Evolutionary conservation across 352 stramenopile species (phyloP).

Genomic region (Globisporangium recalcitrans): DNA sequence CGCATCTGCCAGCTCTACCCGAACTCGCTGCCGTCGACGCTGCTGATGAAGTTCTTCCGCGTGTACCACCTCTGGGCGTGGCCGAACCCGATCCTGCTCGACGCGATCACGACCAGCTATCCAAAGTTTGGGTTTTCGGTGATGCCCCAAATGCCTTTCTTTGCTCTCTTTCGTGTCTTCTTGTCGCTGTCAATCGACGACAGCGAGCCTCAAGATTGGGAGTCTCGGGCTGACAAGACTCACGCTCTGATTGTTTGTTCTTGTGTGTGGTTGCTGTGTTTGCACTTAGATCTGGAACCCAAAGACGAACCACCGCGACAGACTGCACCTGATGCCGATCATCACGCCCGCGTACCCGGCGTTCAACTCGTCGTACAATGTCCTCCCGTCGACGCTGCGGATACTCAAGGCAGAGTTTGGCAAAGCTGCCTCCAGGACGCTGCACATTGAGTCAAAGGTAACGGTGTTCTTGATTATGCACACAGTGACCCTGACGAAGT

Average conservation of each 20-base stretch:
- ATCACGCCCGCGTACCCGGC: constrained; percentile 97
- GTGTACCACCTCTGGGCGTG: constrained; percentile 95
- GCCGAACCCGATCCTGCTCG: constrained; percentile 92
- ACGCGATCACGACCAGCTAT: constrained; percentile 37
- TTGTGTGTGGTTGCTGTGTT: constrained; percentile 6
- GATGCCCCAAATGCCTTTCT: constrained; percentile 18
- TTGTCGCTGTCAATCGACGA: too few species aligned
- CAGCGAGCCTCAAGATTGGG: too few species aligned
- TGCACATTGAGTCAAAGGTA: constrained; percentile 85
- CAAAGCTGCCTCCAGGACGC: constrained; percentile 47
- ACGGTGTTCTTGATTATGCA: neutral
- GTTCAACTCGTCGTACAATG: constrained; percentile 98
- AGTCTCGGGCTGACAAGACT: neutral
- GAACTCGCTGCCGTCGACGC: constrained; percentile 70
- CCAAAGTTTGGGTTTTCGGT: constrained; percentile 58
- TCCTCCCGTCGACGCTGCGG: constrained; percentile 87
- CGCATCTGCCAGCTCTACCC: constrained; percentile 92
- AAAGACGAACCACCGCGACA: constrained; percentile 76
- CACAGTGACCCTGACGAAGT: neutral
- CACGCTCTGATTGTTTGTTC: neutral
- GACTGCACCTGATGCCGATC: constrained; percentile 96
- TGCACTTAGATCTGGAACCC: constrained; percentile 84
- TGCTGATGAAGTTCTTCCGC: constrained; percentile 94
- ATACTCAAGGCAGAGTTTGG: constrained; percentile 90
- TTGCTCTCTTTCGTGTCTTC: neutral